Conservation (phyloP, 2,329 filamentous ascomycete species). For the Phymatotrichopsis omnivora region DNA sequence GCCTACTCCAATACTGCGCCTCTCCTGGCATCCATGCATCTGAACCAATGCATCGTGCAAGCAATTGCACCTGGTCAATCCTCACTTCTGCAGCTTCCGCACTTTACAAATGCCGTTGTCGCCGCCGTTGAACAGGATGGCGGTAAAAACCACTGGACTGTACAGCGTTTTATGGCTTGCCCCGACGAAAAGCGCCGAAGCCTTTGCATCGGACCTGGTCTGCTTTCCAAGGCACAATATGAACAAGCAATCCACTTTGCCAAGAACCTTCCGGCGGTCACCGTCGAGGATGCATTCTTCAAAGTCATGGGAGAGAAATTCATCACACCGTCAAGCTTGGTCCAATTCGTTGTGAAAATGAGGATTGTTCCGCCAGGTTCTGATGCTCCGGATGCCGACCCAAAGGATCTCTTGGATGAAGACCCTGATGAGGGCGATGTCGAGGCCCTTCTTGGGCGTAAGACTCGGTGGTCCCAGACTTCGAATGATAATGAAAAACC, state of each 20-base stretch:
- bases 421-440: conserved; percentile 90
- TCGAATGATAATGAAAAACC: conserved; percentile 44
- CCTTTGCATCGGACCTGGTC: conserved; percentile 57
- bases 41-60: conserved; percentile 81
- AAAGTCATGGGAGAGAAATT: conserved; percentile 92
- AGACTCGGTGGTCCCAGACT: conserved; percentile 45
- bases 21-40: conserved; percentile 69
- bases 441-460: conserved; percentile 70
- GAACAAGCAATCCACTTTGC: conserved; percentile 64
- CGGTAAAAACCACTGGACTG: conserved; percentile 60
- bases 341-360: conserved; percentile 89
- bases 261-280: conserved; percentile 70
- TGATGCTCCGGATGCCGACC: conserved; percentile 63
- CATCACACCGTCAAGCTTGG: conserved; percentile 83
- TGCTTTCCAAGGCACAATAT: conserved; percentile 69
- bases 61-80: conserved; percentile 73
- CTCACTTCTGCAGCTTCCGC: conserved; percentile 81
- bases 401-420: conserved; percentile 74
- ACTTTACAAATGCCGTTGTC: conserved; percentile 61
- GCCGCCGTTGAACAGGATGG: conserved; percentile 60
- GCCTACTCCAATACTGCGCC: conserved; percentile 77
- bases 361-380: conserved; percentile 84
- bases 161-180: conserved; percentile 83
- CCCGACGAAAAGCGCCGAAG: conserved; percentile 63
- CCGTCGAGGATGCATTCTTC: conserved; percentile 90